Conservation (phyloP, 495 filamentous ascomycete species). For the Penicillium longicatenatum region DNA sequence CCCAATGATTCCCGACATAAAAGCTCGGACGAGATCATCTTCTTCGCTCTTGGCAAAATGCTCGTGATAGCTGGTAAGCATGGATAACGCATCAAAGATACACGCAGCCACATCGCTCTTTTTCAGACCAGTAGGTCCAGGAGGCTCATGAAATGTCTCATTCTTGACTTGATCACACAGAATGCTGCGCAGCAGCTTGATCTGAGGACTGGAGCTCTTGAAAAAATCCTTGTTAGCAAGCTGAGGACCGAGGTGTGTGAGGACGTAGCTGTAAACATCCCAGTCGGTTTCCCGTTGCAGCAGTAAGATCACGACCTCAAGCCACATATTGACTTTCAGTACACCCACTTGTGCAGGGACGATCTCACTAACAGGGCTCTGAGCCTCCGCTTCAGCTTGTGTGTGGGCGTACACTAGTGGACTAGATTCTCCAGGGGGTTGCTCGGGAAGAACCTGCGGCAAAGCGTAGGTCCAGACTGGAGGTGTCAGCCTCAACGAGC, state of each 20-base stretch:
- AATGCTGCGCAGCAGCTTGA: conserved; percentile 73
- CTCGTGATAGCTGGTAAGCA: conserved; percentile 84
- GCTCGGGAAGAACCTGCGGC: conserved; percentile 53
- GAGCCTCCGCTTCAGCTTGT: conserved; percentile 21
- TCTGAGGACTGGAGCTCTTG: conserved; percentile 63
- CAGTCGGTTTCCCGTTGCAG: conserved; percentile 81
- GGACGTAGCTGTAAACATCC: conserved; percentile 90
- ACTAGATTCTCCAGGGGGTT: conserved; percentile 50
- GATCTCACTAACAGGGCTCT: conserved; percentile 25
- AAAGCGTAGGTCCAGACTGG: conserved; percentile 59
- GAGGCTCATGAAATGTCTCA: conserved; percentile 74
- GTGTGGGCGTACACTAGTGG: conserved; percentile 45
- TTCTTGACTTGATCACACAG: conserved; percentile 80
- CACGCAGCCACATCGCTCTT: conserved; percentile 87
- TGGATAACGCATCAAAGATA: conserved; percentile 79
- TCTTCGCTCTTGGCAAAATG: conserved; percentile 82
- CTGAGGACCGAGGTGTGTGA: conserved; percentile 85
- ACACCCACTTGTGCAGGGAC: conserved; percentile 29
- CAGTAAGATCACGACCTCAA: conserved; percentile 71
- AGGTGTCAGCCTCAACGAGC: conserved; percentile 45
- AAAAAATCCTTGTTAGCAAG: conserved; percentile 90
- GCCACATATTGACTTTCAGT: conserved; percentile 71
- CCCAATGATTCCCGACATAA: conserved; percentile 75
- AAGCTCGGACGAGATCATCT: conserved; percentile 83
- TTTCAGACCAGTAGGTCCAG: conserved; percentile 70